These are phyloP conservation scores for Scedosporium boydii DNA, from an alignment of 2,329 filamentous ascomycete species.

Conservation along the genomic window DNA sequence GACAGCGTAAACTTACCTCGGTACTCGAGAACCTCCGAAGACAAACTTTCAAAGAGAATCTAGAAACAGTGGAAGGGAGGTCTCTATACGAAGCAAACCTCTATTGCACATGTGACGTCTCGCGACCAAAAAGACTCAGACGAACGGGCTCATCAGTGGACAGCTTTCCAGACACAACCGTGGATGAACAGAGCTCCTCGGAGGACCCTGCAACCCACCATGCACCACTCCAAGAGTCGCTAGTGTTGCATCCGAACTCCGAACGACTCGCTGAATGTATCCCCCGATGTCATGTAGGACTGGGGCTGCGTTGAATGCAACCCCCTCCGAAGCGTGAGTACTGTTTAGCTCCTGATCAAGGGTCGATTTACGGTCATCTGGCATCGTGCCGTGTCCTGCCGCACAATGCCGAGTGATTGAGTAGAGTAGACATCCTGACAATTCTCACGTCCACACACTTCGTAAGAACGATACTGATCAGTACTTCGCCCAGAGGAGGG, in stretches of 20 bases:
- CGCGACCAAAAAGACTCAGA: background rate
- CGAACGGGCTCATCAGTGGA: background rate
- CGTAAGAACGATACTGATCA: background rate
- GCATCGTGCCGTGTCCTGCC: background rate
- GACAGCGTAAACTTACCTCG: no score
- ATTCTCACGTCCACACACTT: background rate
- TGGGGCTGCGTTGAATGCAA: background rate
- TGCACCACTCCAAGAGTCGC: constrained; percentile 3
- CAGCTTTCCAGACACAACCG: background rate
- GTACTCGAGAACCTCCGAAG: no score
- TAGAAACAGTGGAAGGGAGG: no score
- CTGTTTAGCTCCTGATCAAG: background rate
- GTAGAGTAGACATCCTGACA: background rate
- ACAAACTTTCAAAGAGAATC: no score
- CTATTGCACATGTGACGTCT: background rate
- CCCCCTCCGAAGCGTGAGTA: background rate
- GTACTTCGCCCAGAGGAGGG: background rate
- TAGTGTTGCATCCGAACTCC: constrained; percentile 5
- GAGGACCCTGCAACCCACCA: constrained; percentile 1
- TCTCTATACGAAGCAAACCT: background rate
- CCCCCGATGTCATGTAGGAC: background rate
- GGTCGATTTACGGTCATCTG: background rate
- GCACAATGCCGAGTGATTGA: background rate
- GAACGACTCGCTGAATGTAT: background rate
- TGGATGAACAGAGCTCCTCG: background rate